A percentile compares a stretch with the other conserved stretches of the same genome.
Conservation (phyloP, 345 rosid genomes). For the Corchorus olitorius region DNA sequence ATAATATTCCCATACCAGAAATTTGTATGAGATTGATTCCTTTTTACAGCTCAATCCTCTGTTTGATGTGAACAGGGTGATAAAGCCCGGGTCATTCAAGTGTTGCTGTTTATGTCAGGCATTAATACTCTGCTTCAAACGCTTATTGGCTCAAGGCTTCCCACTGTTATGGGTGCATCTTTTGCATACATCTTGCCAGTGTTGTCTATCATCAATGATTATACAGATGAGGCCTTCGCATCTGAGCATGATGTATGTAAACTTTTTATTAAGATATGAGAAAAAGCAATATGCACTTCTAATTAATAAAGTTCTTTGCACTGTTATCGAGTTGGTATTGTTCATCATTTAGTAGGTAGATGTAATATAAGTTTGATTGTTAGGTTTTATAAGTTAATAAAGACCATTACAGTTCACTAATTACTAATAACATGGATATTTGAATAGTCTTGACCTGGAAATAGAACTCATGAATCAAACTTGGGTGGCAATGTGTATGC, state of each 20-base stretch:
- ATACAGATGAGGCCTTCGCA: constrained; percentile 43
- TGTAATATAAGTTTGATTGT: neutral
- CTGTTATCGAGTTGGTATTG: neutral
- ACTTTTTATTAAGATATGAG: neutral
- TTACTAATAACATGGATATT: neutral
- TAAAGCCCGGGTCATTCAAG: constrained; percentile 82
- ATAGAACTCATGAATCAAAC: neutral
- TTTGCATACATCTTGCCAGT: constrained; percentile 74
- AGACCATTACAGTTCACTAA: neutral
- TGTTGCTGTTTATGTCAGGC: constrained; percentile 87
- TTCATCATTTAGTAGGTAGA: neutral
- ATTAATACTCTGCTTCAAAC: constrained; percentile 91
- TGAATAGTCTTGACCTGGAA: neutral
- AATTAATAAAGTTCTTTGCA: neutral
- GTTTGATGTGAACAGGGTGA: constrained; percentile 61
- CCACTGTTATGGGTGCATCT: constrained; percentile 93
- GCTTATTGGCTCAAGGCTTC: constrained; percentile 82
- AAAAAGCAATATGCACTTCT: neutral
- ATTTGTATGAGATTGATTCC: neutral
- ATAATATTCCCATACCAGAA: neutral
- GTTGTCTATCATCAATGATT: constrained; percentile 77
- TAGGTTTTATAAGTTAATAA: constrained; percentile 9
- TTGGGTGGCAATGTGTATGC: neutral
- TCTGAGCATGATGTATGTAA: constrained; percentile 62
- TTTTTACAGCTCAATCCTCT: constrained; percentile 20